Evolutionary conservation across 768 basidiomycete species (phyloP).

Genomic region (Russula sp.): DNA sequence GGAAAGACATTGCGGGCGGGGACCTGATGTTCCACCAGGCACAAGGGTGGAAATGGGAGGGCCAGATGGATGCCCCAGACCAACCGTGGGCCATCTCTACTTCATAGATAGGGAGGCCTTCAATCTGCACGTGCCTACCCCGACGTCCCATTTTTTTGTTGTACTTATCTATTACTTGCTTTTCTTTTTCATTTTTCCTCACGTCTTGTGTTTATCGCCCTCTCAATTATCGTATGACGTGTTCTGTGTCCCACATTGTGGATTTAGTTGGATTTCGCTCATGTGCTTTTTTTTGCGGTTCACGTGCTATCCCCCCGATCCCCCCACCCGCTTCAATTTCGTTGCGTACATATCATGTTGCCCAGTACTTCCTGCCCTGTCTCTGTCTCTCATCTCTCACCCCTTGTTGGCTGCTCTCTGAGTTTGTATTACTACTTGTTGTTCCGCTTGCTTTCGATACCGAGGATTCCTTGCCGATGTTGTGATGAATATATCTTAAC

Average conservation of each 20-base stretch:
- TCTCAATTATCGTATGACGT: constrained; percentile 27
- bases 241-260: constrained; percentile 17
- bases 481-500: constrained; percentile 24
- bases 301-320: constrained; percentile 24
- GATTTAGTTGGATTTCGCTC: constrained; percentile 30
- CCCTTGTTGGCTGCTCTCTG: constrained; percentile 23
- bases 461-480: constrained; percentile 25
- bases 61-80: constrained; percentile 59
- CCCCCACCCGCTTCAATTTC: constrained; percentile 29
- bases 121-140: constrained; percentile 27
- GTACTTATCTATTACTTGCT: constrained; percentile 28
- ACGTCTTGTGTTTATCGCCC: constrained; percentile 27
- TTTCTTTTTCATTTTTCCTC: constrained; percentile 5
- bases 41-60: constrained; percentile 71
- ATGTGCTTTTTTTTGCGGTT: constrained; percentile 26
- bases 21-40: constrained; percentile 63
- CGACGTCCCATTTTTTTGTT: constrained; percentile 26
- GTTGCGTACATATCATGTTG: constrained; percentile 24
- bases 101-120: constrained; percentile 41
- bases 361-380: constrained; percentile 8
- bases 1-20: constrained; percentile 73
- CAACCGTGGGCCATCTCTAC: constrained; percentile 72
- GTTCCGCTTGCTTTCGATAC: constrained; percentile 31
- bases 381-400: background rate
- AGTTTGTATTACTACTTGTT: constrained; percentile 30